These are phyloP conservation scores for Canavalia ensiformis DNA, from an alignment of 306 rosid species.

Conservation along the genomic window DNA sequence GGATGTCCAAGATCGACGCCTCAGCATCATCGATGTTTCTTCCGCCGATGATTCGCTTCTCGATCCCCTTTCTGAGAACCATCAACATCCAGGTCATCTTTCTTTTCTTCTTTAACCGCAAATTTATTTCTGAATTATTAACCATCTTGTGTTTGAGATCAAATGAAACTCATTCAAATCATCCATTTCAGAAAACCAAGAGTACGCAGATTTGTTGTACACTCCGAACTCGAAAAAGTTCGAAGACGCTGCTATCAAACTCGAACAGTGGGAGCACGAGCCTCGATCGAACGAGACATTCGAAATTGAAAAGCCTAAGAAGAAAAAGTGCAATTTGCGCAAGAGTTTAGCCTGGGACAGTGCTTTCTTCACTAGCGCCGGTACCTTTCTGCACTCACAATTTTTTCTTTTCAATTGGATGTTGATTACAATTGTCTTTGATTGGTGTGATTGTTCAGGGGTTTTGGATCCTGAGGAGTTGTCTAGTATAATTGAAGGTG, in stretches of 20 bases:
- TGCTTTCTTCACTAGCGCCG: conserved; percentile 95
- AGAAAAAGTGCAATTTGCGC: conserved; percentile 84
- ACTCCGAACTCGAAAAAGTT: conserved; percentile 56
- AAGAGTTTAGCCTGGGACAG: conserved; percentile 97
- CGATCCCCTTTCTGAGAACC: conserved; percentile 50
- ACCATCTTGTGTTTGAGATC: background rate
- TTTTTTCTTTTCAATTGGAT: background rate
- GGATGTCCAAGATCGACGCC: conserved; percentile 66
- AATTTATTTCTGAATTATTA: background rate
- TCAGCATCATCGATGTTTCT: conserved; percentile 85
- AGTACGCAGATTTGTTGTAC: conserved; percentile 51
- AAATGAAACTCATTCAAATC: background rate
- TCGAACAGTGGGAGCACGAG: conserved; percentile 58
- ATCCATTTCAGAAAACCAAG: conserved; percentile 58
- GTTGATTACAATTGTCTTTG: background rate
- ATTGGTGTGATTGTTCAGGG: conserved; percentile 59
- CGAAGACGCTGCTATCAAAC: conserved; percentile 57
- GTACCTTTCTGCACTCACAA: conserved; percentile 49
- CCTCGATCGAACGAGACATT: conserved; percentile 59
- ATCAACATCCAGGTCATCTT: conserved; percentile 55
- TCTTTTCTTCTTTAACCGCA: background rate
- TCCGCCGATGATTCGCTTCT: conserved; percentile 94
- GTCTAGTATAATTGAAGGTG: conserved; percentile 81
- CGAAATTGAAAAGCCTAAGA: conserved; percentile 57
- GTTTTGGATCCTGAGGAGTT: conserved; percentile 90